Evolutionary conservation across 495 filamentous ascomycete genomes (phyloP).

Genomic region (Neurospora sp.): DNA sequence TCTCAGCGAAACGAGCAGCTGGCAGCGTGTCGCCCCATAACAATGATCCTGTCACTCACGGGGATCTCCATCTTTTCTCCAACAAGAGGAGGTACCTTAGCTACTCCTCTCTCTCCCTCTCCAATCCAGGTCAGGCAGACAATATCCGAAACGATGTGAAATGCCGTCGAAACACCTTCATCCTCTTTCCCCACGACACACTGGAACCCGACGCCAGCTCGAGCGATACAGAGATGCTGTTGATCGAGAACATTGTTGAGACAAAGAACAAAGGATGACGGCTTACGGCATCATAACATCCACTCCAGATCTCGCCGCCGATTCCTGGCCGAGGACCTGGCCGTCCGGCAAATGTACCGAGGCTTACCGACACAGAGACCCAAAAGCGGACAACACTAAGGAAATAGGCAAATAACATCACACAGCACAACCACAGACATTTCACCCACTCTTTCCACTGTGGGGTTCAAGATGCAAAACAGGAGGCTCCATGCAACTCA

Average conservation of each 20-base stretch:
- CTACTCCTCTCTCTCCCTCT: not conserved
- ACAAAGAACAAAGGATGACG: not conserved
- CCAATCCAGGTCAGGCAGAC: not conserved
- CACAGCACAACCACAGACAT: not conserved
- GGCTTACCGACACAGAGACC: constrained; percentile 10
- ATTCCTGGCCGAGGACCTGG: not conserved
- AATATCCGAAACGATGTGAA: not conserved
- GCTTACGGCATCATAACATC: not conserved
- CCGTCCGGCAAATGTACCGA: constrained; percentile 14
- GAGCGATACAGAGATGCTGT: not conserved
- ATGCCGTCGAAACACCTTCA: not conserved
- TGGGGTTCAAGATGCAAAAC: not conserved
- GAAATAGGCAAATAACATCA: not conserved
- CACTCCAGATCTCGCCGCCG: not conserved
- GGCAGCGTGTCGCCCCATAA: not conserved
- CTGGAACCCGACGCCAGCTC: not conserved
- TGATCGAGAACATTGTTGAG: not conserved
- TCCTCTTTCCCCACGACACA: not conserved
- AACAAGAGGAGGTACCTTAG: not conserved
- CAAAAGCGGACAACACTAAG: constrained; percentile 1
- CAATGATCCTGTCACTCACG: not conserved
- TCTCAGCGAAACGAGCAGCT: not conserved
- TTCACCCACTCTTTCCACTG: not conserved
- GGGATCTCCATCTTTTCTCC: not conserved
- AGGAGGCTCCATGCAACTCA: not conserved